Evolutionary conservation across 1,284 basidiomycete species (phyloP), one percentile per base, ranked within the genome.

Genomic region (Polyporus tsugae): DNA sequence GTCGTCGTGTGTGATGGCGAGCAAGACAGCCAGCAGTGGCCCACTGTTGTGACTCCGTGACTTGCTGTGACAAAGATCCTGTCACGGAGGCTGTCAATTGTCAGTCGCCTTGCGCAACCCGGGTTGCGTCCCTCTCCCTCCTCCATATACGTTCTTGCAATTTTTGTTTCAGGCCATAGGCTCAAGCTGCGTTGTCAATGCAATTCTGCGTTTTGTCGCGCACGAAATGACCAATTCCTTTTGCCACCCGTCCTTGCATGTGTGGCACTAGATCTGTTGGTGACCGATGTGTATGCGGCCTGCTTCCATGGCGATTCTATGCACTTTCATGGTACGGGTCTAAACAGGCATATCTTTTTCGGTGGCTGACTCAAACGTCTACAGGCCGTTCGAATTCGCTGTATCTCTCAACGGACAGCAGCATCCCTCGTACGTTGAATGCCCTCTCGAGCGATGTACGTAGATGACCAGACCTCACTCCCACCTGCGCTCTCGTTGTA

Each of bases 1-100:
- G 70, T 66, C 61, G 70, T 67, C 60, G 64, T 60, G 52, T 66
- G 63, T 68, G 69, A 70, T 65, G 66, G 67, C 59, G 67, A 72
- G 71, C 67, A 68, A 64, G 65, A 64, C 65, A 42, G 60, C 53
- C 67, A 39, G 64, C 69, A 29, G 58, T 29, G 42, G 39, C 29
- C 65, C 63, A 63, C 63, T n/a, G n/a, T 19, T 25, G 69, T 70
- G 69, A 70, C 67, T 39, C 22, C 22, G 64, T 65, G 33, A 60
- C 58, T 2, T 10, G 5, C 3, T 5, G 58, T 60, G 36, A 60
- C 58, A 13, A 15, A 6, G 1, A 17, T 19, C 5, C 15, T 7
- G 52, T 29, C 29, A 35, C 52, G 52, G 52, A 55, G 52, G 29
- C 52, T 55, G 29, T 6, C 52, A 6, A 11, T 2, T 11, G 6